A percentile compares a stretch with the other conserved stretches of the same genome.
phyloP scores from a whole-genome alignment of 768 basidiomycete genomes.

The Mycena kentingensis region DNA sequence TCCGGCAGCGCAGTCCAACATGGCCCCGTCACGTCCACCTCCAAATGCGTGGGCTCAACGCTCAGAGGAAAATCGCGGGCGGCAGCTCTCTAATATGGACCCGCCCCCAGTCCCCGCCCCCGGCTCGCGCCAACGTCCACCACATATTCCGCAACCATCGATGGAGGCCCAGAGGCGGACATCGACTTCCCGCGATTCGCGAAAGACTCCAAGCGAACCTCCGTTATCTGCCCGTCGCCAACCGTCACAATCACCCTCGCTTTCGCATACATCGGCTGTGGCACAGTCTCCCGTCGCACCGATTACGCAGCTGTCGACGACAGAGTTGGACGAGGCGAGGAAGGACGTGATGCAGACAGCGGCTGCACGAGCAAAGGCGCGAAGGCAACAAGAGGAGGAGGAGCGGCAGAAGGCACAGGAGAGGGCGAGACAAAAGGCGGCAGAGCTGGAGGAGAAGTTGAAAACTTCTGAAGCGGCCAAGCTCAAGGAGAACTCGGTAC shows the following conservation, averaged over 20 bases:
- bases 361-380: constrained; percentile 78
- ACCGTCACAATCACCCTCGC: constrained; percentile 46
- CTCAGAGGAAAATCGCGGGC: constrained; percentile 39
- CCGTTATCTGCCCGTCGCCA: constrained; percentile 27
- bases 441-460: constrained; percentile 70
- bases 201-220: constrained; percentile 34
- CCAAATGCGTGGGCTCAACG: constrained; percentile 20
- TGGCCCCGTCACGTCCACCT: constrained; percentile 8
- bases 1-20: constrained; percentile 36
- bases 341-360: constrained; percentile 83
- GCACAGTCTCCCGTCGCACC: constrained; percentile 38
- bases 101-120: constrained; percentile 51
- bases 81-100: constrained; percentile 50
- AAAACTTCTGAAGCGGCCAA: constrained; percentile 41
- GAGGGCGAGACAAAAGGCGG: constrained; percentile 78
- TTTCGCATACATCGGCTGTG: constrained; percentile 43
- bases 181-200: constrained; percentile 48
- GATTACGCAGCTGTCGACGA: constrained; percentile 36
- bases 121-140: constrained; percentile 54
- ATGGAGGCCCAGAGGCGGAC: constrained; percentile 33
- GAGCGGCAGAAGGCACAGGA: constrained; percentile 80
- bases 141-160: constrained; percentile 49
- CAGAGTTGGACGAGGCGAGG: constrained; percentile 64
- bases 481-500: constrained; percentile 23
- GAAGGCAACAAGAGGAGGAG: constrained; percentile 82